Evolutionary conservation across 164 flowering plant genomes (phyloP).

Genomic region (Magnolia kwangsiensis): DNA sequence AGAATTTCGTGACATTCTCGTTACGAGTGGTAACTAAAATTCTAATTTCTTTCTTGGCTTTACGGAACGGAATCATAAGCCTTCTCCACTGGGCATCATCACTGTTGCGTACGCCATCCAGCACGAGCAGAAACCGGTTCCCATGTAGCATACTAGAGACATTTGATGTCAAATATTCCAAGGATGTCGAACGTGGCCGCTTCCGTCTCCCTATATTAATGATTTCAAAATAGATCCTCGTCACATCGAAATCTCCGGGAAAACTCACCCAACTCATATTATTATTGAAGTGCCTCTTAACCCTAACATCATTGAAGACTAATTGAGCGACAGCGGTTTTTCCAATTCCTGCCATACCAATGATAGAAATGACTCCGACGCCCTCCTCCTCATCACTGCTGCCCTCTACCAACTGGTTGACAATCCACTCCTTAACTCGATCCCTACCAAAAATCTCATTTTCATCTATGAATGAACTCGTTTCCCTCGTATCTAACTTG

Average conservation of each 20-base stretch:
- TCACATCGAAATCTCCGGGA: not conserved
- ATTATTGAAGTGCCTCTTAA: not conserved
- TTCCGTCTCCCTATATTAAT: not conserved
- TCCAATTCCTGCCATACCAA: not conserved
- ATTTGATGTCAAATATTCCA: too few relatives aligned
- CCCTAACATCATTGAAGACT: not conserved
- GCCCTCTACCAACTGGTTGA: too few relatives aligned
- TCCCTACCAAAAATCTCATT: too few relatives aligned
- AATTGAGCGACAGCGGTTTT: not conserved
- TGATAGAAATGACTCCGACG: not conserved
- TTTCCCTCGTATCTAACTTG: too few relatives aligned
- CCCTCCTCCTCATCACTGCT: not conserved
- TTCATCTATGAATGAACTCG: too few relatives aligned
- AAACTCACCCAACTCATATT: conserved; percentile 2
- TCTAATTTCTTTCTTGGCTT: not conserved
- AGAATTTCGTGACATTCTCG: not conserved
- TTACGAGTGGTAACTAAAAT: conserved; percentile 11
- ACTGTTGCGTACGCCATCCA: conserved; percentile 13
- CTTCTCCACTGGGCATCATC: not conserved
- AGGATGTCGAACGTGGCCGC: too few relatives aligned
- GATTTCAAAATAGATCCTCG: not conserved
- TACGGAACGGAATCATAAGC: not conserved
- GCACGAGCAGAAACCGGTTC: conserved; percentile 6
- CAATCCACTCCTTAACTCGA: too few relatives aligned
- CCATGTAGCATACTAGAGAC: too few relatives aligned